Base-by-base conservation (phyloP, 1,284 basidiomycete species). In the Trametes hirsuta region DNA sequence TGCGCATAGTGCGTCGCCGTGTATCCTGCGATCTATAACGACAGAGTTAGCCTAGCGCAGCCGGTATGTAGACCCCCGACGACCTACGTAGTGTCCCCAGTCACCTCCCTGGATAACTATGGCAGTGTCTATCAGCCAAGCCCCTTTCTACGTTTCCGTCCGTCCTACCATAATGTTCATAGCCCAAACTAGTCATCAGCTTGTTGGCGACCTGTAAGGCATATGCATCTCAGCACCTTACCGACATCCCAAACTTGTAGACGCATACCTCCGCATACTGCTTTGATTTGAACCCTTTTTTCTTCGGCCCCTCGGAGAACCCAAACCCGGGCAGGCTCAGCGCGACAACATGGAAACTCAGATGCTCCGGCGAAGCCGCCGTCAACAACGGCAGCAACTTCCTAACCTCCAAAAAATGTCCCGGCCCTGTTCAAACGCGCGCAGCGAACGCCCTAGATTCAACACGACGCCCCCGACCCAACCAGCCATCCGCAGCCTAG, bases 321-420 rank as follows among this genome's bases (percentile, higher is more conserved):
- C 83, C 82, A 66, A 70, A 86, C 0, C 82, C 81, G 9, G 85
- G 84, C 22, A 86, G 63, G 66, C 82, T 81, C 6, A 81, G 62
- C 0, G 80, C 79, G 0, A 86, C 81, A n/a, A 86, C 82, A 63
- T 87, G 83, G 65, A 87, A 87, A 52, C 76, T 81, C 2, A 84
- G 83, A 45, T 80, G 73, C 2, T 80, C 76, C 9, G 75, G 51
- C 1, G 75, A 74, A 0, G 72, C 67, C 1, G 73, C 67, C 0
- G 75, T 75, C 54, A 87, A 71, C 1, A 85, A 62, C 0, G 85
- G 83, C 0, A 86, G 70, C 0, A 86, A 71, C 70, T 84, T 87
- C 52, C 74, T 71, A 8, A 78, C 79, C 71, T 87, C 85, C 24
- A 82, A 64, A 66, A 87, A 85, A 55, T 76, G 76, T 41, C 85